A percentile compares a stretch with the other conserved stretches of the same genome.
phyloP scores from a whole-genome alignment of 2,329 filamentous ascomycete species.

The Penicillium fuscoglaucum region DNA sequence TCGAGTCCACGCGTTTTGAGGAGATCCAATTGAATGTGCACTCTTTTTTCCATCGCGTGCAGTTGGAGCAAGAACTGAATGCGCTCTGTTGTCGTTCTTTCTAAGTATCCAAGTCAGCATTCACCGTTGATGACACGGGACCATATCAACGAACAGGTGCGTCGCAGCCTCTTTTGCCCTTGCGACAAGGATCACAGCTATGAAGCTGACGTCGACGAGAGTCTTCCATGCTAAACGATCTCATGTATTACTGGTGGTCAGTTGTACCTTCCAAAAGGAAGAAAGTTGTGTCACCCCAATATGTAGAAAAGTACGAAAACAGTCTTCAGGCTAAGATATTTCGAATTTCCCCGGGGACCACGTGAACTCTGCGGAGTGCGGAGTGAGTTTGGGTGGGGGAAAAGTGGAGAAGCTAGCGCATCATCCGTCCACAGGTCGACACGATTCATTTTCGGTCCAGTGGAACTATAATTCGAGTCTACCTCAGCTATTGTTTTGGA shows the following conservation, averaged over 20 bases:
- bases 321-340: not conserved
- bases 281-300: not conserved
- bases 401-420: not conserved
- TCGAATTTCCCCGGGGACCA: not conserved
- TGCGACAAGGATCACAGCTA: constrained; percentile 50
- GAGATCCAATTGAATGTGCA: constrained; percentile 50
- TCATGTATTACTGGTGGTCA: not conserved
- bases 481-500: too few relatives aligned
- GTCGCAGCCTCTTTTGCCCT: constrained; percentile 49
- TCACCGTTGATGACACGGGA: too few relatives aligned
- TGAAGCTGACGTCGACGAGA: constrained; percentile 27
- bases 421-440: not conserved
- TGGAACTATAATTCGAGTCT: not conserved
- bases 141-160: constrained; percentile 27
- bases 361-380: not conserved
- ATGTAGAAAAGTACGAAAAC: not conserved
- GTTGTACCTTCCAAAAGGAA: too few relatives aligned
- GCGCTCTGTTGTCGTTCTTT: constrained; percentile 14
- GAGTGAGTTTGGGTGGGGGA: not conserved
- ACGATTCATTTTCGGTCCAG: constrained; percentile 1
- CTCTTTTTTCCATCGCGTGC: constrained; percentile 46
- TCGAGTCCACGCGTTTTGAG: constrained; percentile 23
- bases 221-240: constrained; percentile 11
- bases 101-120: constrained; percentile 1
- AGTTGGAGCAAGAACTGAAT: constrained; percentile 42